Percentiles rank a stretch among this genome's conserved stretches.
These are phyloP conservation scores for Arachis monticola DNA, from an alignment of 331 rosid genomes.

Conservation along the genomic window DNA sequence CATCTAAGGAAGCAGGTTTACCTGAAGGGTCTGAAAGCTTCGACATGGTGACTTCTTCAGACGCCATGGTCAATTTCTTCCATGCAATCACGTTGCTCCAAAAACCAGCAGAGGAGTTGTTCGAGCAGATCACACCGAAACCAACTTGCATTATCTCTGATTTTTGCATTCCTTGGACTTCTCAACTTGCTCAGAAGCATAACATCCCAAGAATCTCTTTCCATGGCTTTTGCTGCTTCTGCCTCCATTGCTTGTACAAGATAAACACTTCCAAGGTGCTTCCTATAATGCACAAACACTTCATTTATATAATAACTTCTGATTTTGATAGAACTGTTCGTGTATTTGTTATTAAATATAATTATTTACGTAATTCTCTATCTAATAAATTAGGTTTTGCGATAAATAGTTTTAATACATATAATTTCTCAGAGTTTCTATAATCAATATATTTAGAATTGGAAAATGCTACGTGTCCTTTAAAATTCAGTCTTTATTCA, in stretches of 20 bases:
- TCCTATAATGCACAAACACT: too few relatives aligned
- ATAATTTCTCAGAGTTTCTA: too few relatives aligned
- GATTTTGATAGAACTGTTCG: too few relatives aligned
- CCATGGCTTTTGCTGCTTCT: conserved; percentile 41
- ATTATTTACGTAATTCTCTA: too few relatives aligned
- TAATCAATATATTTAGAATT: too few relatives aligned
- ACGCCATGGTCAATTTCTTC: conserved; percentile 2
- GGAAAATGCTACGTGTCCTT: too few relatives aligned
- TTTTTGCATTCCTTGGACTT: conserved; percentile 58
- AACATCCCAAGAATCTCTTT: conserved; percentile 60
- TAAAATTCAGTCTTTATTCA: too few relatives aligned
- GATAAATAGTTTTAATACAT: too few relatives aligned
- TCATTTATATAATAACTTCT: too few relatives aligned
- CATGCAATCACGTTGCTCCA: conserved; percentile 28
- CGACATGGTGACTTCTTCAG: conserved; percentile 32
- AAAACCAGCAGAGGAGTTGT: conserved; percentile 39
- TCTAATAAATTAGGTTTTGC: too few relatives aligned
- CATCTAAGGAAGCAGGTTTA: conserved; percentile 40
- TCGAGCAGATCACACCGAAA: conserved; percentile 39
- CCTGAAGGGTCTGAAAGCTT: conserved; percentile 46
- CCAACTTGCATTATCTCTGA: conserved; percentile 70
- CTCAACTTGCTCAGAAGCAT: conserved; percentile 45
- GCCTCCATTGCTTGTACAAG: conserved; percentile 21
- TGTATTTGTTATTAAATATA: too few relatives aligned
- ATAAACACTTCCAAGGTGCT: conserved; percentile 11